phyloP scores from a whole-genome alignment of 1,284 basidiomycete genomes.

The Cryptococcus jaspeensis region DNA sequence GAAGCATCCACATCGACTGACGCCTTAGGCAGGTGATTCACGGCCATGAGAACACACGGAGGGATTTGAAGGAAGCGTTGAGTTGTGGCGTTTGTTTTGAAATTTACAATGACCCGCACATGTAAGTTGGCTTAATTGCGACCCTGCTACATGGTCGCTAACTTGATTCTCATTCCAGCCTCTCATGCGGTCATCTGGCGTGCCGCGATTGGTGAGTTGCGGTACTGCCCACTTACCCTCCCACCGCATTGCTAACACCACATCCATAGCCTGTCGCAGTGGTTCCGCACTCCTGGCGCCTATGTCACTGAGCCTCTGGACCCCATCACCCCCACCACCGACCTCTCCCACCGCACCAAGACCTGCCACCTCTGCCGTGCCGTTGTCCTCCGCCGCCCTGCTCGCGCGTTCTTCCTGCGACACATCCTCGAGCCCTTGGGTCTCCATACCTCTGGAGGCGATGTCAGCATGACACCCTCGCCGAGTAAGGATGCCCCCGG shows the following conservation, averaged over 20 bases:
- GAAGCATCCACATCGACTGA: not conserved
- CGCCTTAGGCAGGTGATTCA: conserved; percentile 21
- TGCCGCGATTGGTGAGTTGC: conserved; percentile 42
- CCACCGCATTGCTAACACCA: conserved; percentile 1
- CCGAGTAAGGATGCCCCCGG: conserved; percentile 2
- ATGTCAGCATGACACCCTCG: conserved; percentile 15
- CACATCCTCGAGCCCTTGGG: conserved; percentile 40
- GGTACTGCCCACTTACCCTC: not conserved
- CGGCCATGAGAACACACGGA: conserved; percentile 26
- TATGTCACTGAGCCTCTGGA: conserved; percentile 25
- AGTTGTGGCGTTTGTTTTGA: conserved; percentile 46
- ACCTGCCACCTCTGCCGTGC: conserved; percentile 47
- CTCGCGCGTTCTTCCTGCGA: conserved; percentile 37
- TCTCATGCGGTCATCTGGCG: conserved; percentile 48
- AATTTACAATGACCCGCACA: conserved; percentile 43
- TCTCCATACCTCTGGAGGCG: conserved; percentile 8
- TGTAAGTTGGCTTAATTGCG: conserved; percentile 28
- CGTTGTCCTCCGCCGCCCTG: conserved; percentile 37
- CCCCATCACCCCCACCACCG: conserved; percentile 16
- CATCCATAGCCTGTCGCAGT: conserved; percentile 31
- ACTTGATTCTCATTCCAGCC: conserved; percentile 22
- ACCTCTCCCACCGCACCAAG: conserved; percentile 42
- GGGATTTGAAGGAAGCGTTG: conserved; percentile 35
- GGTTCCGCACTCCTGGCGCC: conserved; percentile 45
- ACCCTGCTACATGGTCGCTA: not conserved